Base-by-base conservation (phyloP, 108 stramenopile genomes). In the Cyclotella baltica region DNA sequence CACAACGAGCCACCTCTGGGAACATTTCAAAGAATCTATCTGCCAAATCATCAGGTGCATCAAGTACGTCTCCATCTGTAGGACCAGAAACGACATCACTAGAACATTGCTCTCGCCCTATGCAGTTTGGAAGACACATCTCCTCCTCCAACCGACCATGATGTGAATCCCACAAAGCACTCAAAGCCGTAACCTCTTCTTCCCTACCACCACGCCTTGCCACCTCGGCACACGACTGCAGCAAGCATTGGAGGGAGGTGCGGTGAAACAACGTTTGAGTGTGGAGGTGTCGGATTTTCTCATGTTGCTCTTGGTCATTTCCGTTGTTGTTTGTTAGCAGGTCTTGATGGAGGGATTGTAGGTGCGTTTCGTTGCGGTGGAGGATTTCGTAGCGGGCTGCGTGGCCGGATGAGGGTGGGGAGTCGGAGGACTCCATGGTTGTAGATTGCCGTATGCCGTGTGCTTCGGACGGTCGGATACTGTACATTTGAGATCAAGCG, bases 11-110 rank as follows among this genome's bases (percentile, higher is more conserved):
- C 20, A n/a, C n/a, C 5, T 55, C 55, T n/a, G 55, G 55, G 25
- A 25, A 55, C n/a, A 23, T 25, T 23, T 55, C 22, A 55, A 55
- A 55, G 55, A 55, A 55, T 23, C 25, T 25, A 5, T 55, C 55
- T 2, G 55, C 55, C 55, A 55, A 55, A 55, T 55, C 55, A 55
- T 55, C 55, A 3, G 55, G 55, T 23, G 55, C 55, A 25, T 55
- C 55, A 10, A 55, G 25, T 2, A 27, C 5, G 22, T 55, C 55
- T 55, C 25, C 23, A n/a, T 10, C 25, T 55, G n/a, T 2, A 25
- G 2, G 1, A 1, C 11, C 22, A 25, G 55, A 1, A 0, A 11
- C 2, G 20, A 11, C 4, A 4, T 55, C 55, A 23, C 25, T 25
- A 25, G 0, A 11, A 4, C n/a, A 1, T n/a, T 25, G 4, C 11